Evolutionary conservation across 1,284 basidiomycete species (phyloP), one percentile per base, ranked within the genome.

Genomic region (Ustilago cynodontis): DNA sequence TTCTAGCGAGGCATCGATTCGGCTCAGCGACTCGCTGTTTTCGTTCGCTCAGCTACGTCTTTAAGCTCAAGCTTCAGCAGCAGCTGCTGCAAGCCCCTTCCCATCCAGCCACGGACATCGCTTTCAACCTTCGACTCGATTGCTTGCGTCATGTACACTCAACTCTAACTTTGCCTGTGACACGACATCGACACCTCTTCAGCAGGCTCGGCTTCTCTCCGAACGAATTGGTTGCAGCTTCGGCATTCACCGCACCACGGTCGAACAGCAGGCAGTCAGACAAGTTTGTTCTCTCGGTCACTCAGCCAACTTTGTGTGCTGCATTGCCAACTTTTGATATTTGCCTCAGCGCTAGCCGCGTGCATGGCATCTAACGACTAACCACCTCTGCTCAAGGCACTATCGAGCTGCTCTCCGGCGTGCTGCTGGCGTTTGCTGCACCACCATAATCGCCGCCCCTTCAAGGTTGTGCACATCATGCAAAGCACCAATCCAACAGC

Each of bases 381-480:
- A n/a, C 37, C 16, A 18, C 13, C 2, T 20, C 41, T 43, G 4
- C 41, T 20, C 18, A 20, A 43, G 41, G 20, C 41, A 20, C n/a
- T 7, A 20, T 8, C 8, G 7, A 43, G 41, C 41, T 43, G 18
- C 1, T 6, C n/a, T 43, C 35, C 41, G 20, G 1, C 20, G 5
- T 43, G n/a, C n/a, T 0, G 28, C 20, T 26, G 18, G n/a, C 24
- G 16, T 20, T 16, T 3, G 13, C 24, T 39, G 16, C 22, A 20
- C 41, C 29, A 20, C 1, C 24, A 43, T n/a, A 35, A 20, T 24
- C 35, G 18, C 37, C 22, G 7, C 16, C 13, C 35, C 22, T 24
- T 16, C 33, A 26, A 55, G 53, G 10, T 33, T 22, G 10, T 26
- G 9, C 9, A 37, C 59, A 50, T 20, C 33, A 71, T 71, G 69